phyloP scores from a whole-genome alignment of 805 yeast species.

The Ogataea zsoltii region DNA sequence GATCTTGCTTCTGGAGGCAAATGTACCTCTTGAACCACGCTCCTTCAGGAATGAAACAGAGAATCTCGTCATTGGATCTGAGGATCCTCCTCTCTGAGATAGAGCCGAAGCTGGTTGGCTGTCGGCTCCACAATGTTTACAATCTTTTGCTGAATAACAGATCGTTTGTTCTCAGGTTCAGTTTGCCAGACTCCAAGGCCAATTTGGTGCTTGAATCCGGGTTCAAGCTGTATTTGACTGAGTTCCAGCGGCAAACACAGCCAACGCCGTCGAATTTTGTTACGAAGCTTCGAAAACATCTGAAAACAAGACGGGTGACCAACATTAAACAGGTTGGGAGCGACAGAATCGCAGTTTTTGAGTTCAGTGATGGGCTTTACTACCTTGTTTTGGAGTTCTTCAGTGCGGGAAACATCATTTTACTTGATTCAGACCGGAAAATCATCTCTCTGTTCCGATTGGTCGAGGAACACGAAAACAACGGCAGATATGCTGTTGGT shows the following conservation, averaged over 20 bases:
- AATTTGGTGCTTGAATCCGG: constrained; percentile 84
- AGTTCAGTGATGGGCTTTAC: constrained; percentile 79
- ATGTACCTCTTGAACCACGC: too few relatives aligned
- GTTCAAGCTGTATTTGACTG: constrained; percentile 73
- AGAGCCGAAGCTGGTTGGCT: constrained; percentile 53
- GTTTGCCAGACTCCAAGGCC: constrained; percentile 78
- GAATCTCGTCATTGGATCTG: constrained; percentile 82
- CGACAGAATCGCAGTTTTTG: constrained; percentile 81
- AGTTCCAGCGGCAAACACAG: constrained; percentile 77
- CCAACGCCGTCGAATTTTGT: constrained; percentile 85
- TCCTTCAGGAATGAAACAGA: constrained; percentile 54
- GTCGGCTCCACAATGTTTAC: constrained; percentile 81
- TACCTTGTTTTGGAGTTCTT: constrained; percentile 87
- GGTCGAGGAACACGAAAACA: constrained; percentile 71
- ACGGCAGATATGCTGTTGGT: constrained; percentile 70
- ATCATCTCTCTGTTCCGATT: constrained; percentile 76
- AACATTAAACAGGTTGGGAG: constrained; percentile 70
- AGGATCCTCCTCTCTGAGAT: constrained; percentile 71
- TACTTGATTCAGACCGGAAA: constrained; percentile 66
- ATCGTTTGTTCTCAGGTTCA: constrained; percentile 77
- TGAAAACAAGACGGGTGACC: constrained; percentile 77
- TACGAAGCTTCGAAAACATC: constrained; percentile 79
- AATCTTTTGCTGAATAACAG: constrained; percentile 71
- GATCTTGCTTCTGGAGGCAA: too few relatives aligned
- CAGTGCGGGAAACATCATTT: constrained; percentile 88